Base-by-base conservation (phyloP, 2,329 filamentous ascomycete genomes). In the Albifimbria verrucaria region DNA sequence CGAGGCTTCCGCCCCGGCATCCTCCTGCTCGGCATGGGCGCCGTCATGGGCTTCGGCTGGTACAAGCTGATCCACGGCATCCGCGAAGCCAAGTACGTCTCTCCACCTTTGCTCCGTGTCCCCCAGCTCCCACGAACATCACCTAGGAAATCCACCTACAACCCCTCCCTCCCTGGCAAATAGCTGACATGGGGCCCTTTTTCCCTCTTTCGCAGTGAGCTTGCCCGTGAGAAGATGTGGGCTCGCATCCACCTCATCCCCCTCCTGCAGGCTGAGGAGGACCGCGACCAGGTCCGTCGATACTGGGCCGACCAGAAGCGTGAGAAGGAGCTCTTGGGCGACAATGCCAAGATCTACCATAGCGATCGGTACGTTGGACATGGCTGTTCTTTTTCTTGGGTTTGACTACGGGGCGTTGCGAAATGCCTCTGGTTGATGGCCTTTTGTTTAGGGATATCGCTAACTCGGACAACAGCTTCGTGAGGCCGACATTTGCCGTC, bases 181-280 rank as follows among this genome's bases (percentile, higher is more conserved):
- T 43, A 17, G 23, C 53, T 59, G 28, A 61, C 55, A 23, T n/a
- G n/a, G n/a, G n/a, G n/a, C 7, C 26, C 26, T 15, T 15, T 15
- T 15, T 1, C 1, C 23, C 17, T 17, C 24, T 20, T 17, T 18
- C 11, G 53, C 65, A 97, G 92, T 68, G 94, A 99, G 75, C 87
- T 96, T 62, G 90, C 87, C 58, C 90, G 94, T 65, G 94, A 99
- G 70, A 99, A 97, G 81, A 94, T 96, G 85, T 99, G 94, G 94
- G 85, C 90, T 57, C 88, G 94, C 69, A 96, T 99, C 75, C 86
- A 97, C 76, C 81, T 99, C 59, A 94, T 93, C 67, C 94, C 94
- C 54, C 77, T 96, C 58, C 85, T 99, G 59, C 93, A 97, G 72
- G 94, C 94, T 52, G 94, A 99, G 71, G 92, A 96, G 73, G 94